Evolutionary conservation across 2,329 filamentous ascomycete species (phyloP).

Genomic region (Phyllosticta paracitricarpa): DNA sequence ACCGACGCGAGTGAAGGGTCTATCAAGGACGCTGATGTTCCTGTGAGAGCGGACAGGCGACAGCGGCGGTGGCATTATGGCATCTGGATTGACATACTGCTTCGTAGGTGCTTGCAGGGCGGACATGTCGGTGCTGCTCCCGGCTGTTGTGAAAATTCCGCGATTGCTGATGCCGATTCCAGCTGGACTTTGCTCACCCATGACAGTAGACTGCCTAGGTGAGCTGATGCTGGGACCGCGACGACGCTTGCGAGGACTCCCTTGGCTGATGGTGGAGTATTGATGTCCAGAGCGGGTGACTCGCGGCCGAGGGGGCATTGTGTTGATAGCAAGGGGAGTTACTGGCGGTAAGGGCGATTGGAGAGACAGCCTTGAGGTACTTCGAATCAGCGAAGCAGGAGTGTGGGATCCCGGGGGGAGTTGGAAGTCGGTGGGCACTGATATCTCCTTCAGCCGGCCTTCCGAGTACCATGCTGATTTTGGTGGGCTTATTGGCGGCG

Average conservation of each 20-base stretch:
- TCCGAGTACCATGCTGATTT: background rate
- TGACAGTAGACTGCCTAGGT: background rate
- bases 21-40: background rate
- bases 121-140: background rate
- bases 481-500: background rate
- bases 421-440: background rate
- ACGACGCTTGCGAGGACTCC: background rate
- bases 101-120: background rate
- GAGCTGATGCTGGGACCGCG: background rate
- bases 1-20: background rate
- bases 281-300: background rate
- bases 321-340: background rate
- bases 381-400: background rate
- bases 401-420: background rate
- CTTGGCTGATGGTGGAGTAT: background rate
- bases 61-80: background rate
- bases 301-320: background rate
- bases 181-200: background rate
- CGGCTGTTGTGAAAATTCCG: slow-evolving; percentile 3
- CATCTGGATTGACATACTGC: background rate
- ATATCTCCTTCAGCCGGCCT: background rate
- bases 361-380: background rate
- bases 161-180: slow-evolving; percentile 6
- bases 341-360: background rate
- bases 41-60: background rate